phyloP scores from a whole-genome alignment of 306 rosid genomes.

The Castanospermum australe region DNA sequence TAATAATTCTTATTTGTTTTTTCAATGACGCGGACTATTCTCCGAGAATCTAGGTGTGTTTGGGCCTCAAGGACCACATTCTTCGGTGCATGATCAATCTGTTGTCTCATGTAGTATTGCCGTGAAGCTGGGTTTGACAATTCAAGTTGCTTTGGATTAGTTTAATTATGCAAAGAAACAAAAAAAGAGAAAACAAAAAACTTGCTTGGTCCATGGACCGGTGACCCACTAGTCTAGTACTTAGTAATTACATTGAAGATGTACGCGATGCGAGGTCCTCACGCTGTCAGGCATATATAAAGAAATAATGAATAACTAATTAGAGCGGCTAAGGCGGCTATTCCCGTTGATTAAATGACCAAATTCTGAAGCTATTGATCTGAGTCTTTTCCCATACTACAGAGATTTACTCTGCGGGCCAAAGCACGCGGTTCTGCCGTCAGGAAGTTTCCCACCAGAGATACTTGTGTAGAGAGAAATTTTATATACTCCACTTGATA shows the following conservation, averaged over 20 bases:
- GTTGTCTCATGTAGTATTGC: background rate
- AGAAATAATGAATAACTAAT: too few species aligned
- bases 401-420: background rate
- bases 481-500: too few species aligned
- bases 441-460: conserved; percentile 4
- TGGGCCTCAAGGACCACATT: background rate
- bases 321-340: background rate
- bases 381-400: background rate
- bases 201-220: background rate
- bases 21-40: background rate
- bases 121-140: background rate
- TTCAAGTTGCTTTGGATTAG: background rate
- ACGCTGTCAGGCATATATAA: too few species aligned
- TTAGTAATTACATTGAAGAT: background rate
- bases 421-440: background rate
- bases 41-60: conserved; percentile 29
- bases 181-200: background rate
- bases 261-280: background rate
- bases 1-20: too few species aligned
- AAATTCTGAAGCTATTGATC: background rate
- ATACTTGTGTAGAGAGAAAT: too few species aligned
- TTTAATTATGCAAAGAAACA: background rate
- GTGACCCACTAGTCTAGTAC: background rate
- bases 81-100: background rate
- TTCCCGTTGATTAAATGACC: background rate